Evolutionary conservation across 768 basidiomycete species (phyloP).

Genomic region (Serendipita vermifera): DNA sequence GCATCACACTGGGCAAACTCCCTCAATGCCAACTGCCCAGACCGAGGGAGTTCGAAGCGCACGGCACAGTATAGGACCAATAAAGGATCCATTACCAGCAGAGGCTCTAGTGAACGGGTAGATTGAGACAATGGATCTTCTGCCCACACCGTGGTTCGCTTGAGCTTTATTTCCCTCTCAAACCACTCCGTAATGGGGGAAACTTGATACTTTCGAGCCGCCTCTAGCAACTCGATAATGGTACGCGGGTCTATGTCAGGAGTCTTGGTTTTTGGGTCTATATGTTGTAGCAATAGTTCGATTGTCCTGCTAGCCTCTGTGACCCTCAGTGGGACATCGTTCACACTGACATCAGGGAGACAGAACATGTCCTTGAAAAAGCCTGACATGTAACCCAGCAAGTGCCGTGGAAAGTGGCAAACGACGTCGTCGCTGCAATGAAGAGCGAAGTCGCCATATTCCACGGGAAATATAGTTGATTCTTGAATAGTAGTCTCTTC

Average conservation of each 20-base stretch:
- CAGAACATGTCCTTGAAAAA: not conserved
- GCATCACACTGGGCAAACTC: too few relatives aligned
- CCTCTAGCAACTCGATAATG: not conserved
- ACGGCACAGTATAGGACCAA: too few relatives aligned
- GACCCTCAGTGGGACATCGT: not conserved
- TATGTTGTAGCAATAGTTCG: not conserved
- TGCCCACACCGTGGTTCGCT: too few relatives aligned
- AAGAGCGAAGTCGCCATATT: not conserved
- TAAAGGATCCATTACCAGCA: too few relatives aligned
- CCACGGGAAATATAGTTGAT: not conserved
- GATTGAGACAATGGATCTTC: too few relatives aligned
- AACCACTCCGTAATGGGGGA: not conserved
- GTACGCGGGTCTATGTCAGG: too few relatives aligned
- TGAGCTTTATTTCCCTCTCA: not conserved
- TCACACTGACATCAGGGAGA: not conserved
- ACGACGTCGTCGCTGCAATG: not conserved
- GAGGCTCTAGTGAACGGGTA: too few relatives aligned
- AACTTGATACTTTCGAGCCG: not conserved
- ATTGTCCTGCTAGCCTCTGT: not conserved
- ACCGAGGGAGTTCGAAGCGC: too few relatives aligned
- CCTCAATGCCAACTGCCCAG: too few relatives aligned
- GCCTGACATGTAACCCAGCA: not conserved
- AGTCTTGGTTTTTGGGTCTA: not conserved
- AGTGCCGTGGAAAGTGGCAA: not conserved
- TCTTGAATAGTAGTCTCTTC: too few relatives aligned